A percentile compares a stretch with the other conserved stretches of the same genome.
Evolutionary conservation across 352 stramenopile species (phyloP).

Genomic region (Pseudoperonospora humuli): DNA sequence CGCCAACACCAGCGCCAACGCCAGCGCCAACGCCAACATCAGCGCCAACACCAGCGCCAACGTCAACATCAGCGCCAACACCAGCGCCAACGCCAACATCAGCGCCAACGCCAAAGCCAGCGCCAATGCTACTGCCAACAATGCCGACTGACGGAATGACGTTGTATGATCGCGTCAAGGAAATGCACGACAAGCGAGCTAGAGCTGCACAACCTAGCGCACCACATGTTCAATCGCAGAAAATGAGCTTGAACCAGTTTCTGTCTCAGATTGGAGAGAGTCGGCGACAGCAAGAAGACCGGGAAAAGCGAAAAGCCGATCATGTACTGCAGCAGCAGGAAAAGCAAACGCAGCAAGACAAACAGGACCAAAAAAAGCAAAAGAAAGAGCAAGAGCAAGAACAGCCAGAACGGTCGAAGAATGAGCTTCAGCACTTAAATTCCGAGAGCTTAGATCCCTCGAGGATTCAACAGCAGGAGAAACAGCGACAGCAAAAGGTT

Average conservation of each 20-base stretch:
- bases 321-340: conserved; percentile 4
- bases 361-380: too few relatives aligned
- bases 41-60: not conserved
- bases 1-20: not conserved
- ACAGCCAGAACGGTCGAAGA: conserved; percentile 4
- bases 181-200: conserved; percentile 33
- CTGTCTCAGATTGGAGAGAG: conserved; percentile 9
- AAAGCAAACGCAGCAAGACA: too few relatives aligned
- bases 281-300: conserved; percentile 1
- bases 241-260: conserved; percentile 9
- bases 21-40: conserved; percentile 1
- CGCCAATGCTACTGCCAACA: too few relatives aligned
- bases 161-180: conserved; percentile 39
- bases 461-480: conserved; percentile 2
- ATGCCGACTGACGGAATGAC: conserved; percentile 27
- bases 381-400: conserved; percentile 8
- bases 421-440: conserved; percentile 10
- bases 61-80: too few relatives aligned
- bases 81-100: conserved; percentile 1
- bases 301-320: conserved; percentile 4
- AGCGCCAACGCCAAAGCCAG: not conserved
- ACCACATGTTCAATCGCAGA: conserved; percentile 8
- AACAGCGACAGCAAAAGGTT: conserved; percentile 3
- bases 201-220: conserved; percentile 6
- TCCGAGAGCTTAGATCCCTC: not conserved